A percentile compares a stretch with the other conserved stretches of the same genome.
Evolutionary conservation across 2,329 filamentous ascomycete genomes (phyloP).

Genomic region (Bretziella fagacearum): DNA sequence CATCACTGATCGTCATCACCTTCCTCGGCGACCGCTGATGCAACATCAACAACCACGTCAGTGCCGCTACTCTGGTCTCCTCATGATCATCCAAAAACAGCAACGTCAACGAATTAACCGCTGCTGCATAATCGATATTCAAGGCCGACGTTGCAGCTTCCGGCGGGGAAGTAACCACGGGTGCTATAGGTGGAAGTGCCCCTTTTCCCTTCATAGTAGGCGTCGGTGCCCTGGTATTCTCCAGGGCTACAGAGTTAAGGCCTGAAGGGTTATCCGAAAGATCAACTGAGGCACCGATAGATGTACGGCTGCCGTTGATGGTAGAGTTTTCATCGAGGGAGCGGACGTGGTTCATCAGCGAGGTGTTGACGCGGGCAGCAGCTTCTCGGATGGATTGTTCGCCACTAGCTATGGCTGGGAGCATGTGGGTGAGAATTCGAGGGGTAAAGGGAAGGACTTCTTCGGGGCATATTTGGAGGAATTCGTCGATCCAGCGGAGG

Average conservation of each 20-base stretch:
- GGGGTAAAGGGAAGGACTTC: conserved; percentile 93
- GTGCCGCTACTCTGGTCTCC: conserved; percentile 77
- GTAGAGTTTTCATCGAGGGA: conserved; percentile 57
- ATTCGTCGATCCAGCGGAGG: conserved; percentile 85
- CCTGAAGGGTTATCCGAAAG: conserved; percentile 1
- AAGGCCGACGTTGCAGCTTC: not conserved
- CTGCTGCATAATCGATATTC: conserved; percentile 89
- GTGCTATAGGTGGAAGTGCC: conserved; percentile 20
- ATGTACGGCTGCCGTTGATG: not conserved
- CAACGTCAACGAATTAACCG: conserved; percentile 80
- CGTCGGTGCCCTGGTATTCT: conserved; percentile 7
- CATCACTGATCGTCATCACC: conserved; percentile 88
- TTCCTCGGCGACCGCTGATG: conserved; percentile 89
- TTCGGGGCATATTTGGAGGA: conserved; percentile 92
- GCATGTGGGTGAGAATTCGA: conserved; percentile 73
- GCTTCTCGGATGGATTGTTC: conserved; percentile 79
- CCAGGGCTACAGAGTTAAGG: conserved; percentile 4
- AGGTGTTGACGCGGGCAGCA: conserved; percentile 75
- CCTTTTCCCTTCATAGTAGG: conserved; percentile 2
- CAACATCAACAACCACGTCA: conserved; percentile 96
- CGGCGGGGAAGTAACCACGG: conserved; percentile 17
- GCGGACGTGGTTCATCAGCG: conserved; percentile 86
- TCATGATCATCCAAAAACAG: conserved; percentile 95
- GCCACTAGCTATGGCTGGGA: conserved; percentile 85
- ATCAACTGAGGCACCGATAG: not conserved